A percentile compares a stretch with the other conserved stretches of the same genome.
Conservation (phyloP, 345 rosid genomes). For the Erucastrum elatum region DNA sequence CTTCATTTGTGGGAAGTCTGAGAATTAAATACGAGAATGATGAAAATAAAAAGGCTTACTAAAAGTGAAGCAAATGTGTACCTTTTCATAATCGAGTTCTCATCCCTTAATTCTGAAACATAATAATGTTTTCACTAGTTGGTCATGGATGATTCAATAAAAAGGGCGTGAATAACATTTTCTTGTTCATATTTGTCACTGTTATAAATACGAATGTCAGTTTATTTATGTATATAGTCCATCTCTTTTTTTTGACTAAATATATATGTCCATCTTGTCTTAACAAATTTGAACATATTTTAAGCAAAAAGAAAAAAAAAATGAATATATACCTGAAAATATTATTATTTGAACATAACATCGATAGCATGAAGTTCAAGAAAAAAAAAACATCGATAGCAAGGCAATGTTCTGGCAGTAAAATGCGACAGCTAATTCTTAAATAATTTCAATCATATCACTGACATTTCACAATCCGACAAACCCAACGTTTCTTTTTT, state of each 20-base stretch:
- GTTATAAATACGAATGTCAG: background rate
- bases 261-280: background rate
- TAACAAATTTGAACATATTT: background rate
- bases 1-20: too few species aligned
- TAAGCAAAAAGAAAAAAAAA: too few species aligned
- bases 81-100: background rate
- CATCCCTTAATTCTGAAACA: background rate
- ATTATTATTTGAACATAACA: background rate
- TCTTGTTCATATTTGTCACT: background rate
- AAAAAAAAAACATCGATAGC: background rate
- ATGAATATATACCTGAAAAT: background rate
- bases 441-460: background rate
- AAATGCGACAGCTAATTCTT: background rate
- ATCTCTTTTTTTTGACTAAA: too few species aligned
- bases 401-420: background rate
- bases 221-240: background rate
- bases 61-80: background rate
- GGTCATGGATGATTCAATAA: background rate
- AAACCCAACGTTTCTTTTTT: background rate
- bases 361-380: too few species aligned
- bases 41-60: background rate
- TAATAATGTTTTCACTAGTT: background rate
- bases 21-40: too few species aligned
- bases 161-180: background rate
- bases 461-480: background rate